Percentiles rank a stretch among this genome's conserved stretches.
Conservation (phyloP, 1,139 yeast species). For the Yamadazyma diospyri region DNA sequence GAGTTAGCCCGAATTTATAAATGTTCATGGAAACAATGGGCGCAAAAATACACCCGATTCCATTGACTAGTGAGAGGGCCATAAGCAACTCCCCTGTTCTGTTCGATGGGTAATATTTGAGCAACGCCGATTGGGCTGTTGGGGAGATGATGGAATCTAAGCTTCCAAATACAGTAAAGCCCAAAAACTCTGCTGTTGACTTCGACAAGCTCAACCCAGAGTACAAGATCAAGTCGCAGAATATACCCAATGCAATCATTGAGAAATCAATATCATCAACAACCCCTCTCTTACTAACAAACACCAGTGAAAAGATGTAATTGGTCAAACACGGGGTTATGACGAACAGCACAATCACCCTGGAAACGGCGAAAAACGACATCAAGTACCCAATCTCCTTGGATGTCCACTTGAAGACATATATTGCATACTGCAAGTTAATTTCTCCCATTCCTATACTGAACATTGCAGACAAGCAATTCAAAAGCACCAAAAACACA, state of each 20-base stretch:
- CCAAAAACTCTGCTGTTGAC: constrained; percentile 16
- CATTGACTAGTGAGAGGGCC: constrained; percentile 31
- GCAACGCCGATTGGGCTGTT: constrained; percentile 30
- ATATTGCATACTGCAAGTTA: constrained; percentile 55
- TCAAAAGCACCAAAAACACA: constrained; percentile 43
- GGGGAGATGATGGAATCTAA: constrained; percentile 42
- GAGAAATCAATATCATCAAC: constrained; percentile 57
- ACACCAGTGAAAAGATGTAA: constrained; percentile 25
- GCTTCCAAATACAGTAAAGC: constrained; percentile 36
- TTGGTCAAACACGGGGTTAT: constrained; percentile 34
- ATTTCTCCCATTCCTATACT: constrained; percentile 44
- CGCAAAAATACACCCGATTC: constrained; percentile 11
- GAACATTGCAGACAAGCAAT: constrained; percentile 38
- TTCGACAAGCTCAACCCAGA: constrained; percentile 21
- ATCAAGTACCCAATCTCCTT: constrained; percentile 57
- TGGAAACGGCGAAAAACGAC: constrained; percentile 49
- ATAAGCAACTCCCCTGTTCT: constrained; percentile 41
- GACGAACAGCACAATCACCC: constrained; percentile 31
- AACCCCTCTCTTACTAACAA: constrained; percentile 1
- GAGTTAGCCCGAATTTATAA: constrained; percentile 18
- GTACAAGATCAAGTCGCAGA: constrained; percentile 43
- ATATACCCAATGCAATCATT: constrained; percentile 26
- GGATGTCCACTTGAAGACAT: constrained; percentile 56
- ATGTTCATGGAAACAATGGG: constrained; percentile 23
- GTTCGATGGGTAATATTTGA: constrained; percentile 38